Conservation (phyloP, 176 grass and related monocot genomes). For the Thinopyrum elongatum region DNA sequence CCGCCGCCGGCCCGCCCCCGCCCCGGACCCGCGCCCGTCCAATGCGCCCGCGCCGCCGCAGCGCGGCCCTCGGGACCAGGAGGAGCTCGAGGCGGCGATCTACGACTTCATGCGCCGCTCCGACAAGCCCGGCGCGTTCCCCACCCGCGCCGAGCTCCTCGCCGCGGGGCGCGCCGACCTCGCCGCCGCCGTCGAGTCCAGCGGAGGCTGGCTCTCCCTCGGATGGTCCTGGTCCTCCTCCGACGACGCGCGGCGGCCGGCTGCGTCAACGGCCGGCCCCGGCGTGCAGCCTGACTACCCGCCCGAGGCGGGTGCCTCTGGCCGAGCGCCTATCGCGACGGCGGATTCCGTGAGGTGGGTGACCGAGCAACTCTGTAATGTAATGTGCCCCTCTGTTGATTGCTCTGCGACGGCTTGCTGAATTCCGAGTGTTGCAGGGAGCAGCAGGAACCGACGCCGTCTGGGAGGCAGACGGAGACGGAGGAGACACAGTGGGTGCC, state of each 20-base stretch:
- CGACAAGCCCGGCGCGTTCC: constrained; percentile 64
- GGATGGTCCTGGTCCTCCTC: constrained; percentile 79
- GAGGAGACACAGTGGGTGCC: constrained; percentile 32
- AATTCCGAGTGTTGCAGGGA: constrained; percentile 29
- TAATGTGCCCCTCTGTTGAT: not conserved
- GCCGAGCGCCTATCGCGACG: not conserved
- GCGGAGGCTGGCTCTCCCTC: constrained; percentile 78
- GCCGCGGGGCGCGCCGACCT: constrained; percentile 69
- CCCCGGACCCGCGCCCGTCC: not conserved
- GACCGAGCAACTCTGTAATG: not conserved
- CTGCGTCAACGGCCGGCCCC: not conserved
- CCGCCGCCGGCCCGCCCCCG: constrained; percentile 17
- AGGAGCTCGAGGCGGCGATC: constrained; percentile 74
- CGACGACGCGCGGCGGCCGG: not conserved
- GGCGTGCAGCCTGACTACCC: constrained; percentile 31
- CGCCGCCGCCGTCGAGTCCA: constrained; percentile 50
- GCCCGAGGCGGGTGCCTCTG: not conserved
- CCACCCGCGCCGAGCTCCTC: constrained; percentile 68
- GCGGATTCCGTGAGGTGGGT: constrained; percentile 19
- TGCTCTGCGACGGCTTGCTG: not conserved
- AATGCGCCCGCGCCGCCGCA: not conserved
- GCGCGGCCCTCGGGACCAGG: not conserved
- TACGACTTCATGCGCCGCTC: constrained; percentile 89
- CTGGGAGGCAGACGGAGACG: not conserved
- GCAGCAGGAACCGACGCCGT: constrained; percentile 11